Base-by-base conservation (phyloP, 2,329 filamentous ascomycete genomes). In the Venturia pyrina region DNA sequence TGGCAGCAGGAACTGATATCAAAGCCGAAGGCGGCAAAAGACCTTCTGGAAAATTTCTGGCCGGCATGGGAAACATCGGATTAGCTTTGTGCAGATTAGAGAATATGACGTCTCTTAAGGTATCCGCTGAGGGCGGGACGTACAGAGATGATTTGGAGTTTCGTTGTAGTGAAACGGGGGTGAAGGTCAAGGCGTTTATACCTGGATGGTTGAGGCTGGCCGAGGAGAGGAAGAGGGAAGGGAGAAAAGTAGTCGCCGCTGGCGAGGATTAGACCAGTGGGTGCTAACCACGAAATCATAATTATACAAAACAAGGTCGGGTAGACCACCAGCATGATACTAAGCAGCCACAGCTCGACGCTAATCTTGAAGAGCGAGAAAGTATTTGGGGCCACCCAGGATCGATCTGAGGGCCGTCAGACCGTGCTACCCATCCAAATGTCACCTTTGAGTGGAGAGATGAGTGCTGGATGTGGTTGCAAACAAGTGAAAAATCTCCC, bases 51-150 rank as follows among this genome's bases (percentile, higher is more conserved):
- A 96, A 90, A 74, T 93, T 90, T 79, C 80, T 98, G 64, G 80
- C 80, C 41, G 89, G 90, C 0, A 80, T 93, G 17, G 93, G 93
- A 0, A 96, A 97, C 73, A 78, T 98, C 40, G 95, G 95, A 1
- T 80, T 99, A 64, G 93, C 87, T 1, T 78, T 97, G 70, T 97
- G 93, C 74, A 86, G 93, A 34, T 77, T 98, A 70, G 92, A 96
- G 78, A 87, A 88, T 73, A 97, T 97, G 93, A 96, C 91, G 5
- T 89, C 91, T 73, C 79, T 95, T 61, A 80, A 81, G 43, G 78
- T 95, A 65, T 89, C 89, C 2, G 89, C 87, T 66, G 86, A 89
- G 68, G 83, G 84, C 0, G 83, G 84, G 21, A 78, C 78, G 28
- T 90, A 82, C 73, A 84, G 79, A 67, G 81, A 84, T 0, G 82